Base-by-base conservation (phyloP, 257 asterid species). In the Ophiorrhiza pumila region DNA sequence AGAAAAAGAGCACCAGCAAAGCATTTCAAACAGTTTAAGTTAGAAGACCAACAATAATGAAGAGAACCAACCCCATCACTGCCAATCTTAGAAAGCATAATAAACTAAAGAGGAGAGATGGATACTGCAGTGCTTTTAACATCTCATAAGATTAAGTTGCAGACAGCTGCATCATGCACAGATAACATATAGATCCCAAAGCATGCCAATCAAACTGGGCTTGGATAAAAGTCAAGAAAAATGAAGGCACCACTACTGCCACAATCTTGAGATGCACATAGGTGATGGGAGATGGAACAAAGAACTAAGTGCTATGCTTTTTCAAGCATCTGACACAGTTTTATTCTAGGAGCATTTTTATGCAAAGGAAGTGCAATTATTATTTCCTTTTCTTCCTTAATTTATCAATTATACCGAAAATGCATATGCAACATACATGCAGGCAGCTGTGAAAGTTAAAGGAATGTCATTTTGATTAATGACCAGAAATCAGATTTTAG, bases 21-120 rank as follows among this genome's bases (percentile, higher is more conserved):
- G n/a, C 73, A 68, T 58, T n/a, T 13, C 34, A 43, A 35, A 53
- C 29, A 67, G 59, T 31, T 74, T 58, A 17, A 34, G 22, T 20
- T 53, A 27, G 12, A 20, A 71, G 13, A 25, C 17, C 41, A 45
- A 35, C 20, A 46, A 47, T 9, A 0, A 31, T 4, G 0, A 46
- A 7, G 17, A 31, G 18, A 57, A 29, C 18, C 37, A 25, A 57
- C 2, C 5, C 15, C 25, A 27, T 57, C 63, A 27, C 63, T 17
- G 2, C 2, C 35, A 11, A 46, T 46, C 22, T 46, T 27, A 23
- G 59, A 22, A 53, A 18, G 59, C 23, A 53, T 22, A 22, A 8
- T 9, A 53, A 20, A 20, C 25, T 22, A 18, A 49, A n/a, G 23
- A 2, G 22, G 59, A 53, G 23, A 53, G 22, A 20, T 17, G 52